Percentiles rank a stretch among this genome's conserved stretches.
Evolutionary conservation across 805 yeast species (phyloP).

Genomic region (Saturnispora silvae): DNA sequence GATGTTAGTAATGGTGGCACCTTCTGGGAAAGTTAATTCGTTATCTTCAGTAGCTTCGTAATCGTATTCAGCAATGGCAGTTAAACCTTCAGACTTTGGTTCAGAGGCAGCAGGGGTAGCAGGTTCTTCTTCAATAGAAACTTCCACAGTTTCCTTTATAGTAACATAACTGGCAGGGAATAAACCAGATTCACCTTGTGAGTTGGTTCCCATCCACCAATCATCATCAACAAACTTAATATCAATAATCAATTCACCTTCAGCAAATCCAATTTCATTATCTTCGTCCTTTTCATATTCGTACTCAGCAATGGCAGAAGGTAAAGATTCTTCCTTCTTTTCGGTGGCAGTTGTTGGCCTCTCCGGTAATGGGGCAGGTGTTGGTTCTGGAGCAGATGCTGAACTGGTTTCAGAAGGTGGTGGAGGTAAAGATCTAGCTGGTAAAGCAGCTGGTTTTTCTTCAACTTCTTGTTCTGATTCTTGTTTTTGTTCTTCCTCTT

Average conservation of each 20-base stretch:
- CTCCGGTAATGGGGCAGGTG: slow-evolving; percentile 13
- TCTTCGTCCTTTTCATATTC: slow-evolving; percentile 70
- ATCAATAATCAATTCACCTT: slow-evolving; percentile 56
- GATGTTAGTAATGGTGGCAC: slow-evolving; percentile 70
- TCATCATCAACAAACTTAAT: slow-evolving; percentile 65
- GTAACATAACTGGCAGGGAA: slow-evolving; percentile 48
- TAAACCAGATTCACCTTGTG: slow-evolving; percentile 38
- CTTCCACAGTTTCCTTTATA: slow-evolving; percentile 28
- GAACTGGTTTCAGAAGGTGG: not conserved
- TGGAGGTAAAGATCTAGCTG: slow-evolving; percentile 16
- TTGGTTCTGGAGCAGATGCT: slow-evolving; percentile 9
- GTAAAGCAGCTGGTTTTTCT: slow-evolving; percentile 17
- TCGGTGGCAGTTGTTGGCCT: slow-evolving; percentile 9
- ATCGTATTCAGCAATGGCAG: slow-evolving; percentile 61
- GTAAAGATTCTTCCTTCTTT: slow-evolving; percentile 9
- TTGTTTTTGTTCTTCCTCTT: slow-evolving; percentile 11
- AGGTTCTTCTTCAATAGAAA: slow-evolving; percentile 13
- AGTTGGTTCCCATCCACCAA: slow-evolving; percentile 45
- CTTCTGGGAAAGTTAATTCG: slow-evolving; percentile 77
- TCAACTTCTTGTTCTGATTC: slow-evolving; percentile 13
- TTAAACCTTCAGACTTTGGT: slow-evolving; percentile 21
- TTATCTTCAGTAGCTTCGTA: slow-evolving; percentile 91
- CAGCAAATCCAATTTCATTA: slow-evolving; percentile 57
- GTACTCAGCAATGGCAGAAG: slow-evolving; percentile 68
- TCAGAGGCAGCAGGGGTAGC: slow-evolving; percentile 7